A percentile compares a stretch with the other conserved stretches of the same genome.
Conservation (phyloP, 257 asterid genomes). For the Solanum piurae region DNA sequence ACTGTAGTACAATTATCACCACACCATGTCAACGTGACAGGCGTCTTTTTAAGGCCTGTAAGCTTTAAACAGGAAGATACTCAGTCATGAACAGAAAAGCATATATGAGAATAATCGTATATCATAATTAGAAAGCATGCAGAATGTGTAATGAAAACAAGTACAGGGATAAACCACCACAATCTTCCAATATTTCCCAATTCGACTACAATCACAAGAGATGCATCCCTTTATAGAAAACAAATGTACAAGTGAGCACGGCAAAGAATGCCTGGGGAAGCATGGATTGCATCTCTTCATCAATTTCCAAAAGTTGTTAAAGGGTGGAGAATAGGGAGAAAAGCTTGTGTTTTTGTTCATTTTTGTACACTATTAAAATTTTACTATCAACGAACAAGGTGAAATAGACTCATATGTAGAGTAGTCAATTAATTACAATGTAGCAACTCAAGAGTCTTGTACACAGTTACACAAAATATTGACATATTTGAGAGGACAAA, state of each 20-base stretch:
- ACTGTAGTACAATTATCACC: constrained; percentile 40
- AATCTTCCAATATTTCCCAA: neutral
- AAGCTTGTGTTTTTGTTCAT: neutral
- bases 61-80: constrained; percentile 45
- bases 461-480: neutral
- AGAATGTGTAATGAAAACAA: neutral
- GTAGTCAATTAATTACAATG: neutral
- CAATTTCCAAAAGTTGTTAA: neutral
- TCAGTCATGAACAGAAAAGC: neutral
- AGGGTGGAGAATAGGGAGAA: neutral
- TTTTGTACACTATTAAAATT: neutral
- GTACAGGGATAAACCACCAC: neutral
- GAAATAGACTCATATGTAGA: neutral
- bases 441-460: neutral
- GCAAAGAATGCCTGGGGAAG: neutral
- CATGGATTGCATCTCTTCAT: neutral
- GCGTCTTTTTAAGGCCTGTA: constrained; percentile 57
- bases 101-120: neutral
- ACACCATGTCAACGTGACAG: constrained; percentile 63
- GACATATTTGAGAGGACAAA: neutral
- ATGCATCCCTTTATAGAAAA: neutral
- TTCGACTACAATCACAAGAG: neutral
- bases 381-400: neutral
- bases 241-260: neutral
- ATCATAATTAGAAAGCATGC: neutral